Conservation (phyloP, 2,329 filamentous ascomycete genomes). For the Sporothrix schenckii region DNA sequence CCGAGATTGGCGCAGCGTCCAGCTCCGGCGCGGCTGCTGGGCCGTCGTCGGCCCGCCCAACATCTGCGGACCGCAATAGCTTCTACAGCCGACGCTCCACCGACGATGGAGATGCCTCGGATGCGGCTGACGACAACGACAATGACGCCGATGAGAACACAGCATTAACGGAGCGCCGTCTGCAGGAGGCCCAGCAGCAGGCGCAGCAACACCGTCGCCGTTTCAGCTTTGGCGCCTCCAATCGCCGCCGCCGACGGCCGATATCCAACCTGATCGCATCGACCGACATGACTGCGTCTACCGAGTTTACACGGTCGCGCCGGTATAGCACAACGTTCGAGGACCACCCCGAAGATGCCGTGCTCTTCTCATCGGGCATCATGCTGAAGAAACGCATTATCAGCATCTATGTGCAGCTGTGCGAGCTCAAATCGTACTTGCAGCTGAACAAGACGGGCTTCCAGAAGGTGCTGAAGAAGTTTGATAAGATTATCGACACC, state of each 20-base stretch:
- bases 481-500: conserved; percentile 91
- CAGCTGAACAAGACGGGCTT: conserved; percentile 98
- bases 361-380: conserved; percentile 69
- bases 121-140: conserved; percentile 49
- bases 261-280: conserved; percentile 45
- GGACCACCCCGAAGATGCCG: conserved; percentile 75
- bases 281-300: conserved; percentile 64
- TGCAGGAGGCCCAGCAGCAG: conserved; percentile 29
- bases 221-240: conserved; percentile 41
- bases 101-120: conserved; percentile 62
- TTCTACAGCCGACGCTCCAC: conserved; percentile 52
- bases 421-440: conserved; percentile 92
- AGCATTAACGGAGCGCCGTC: conserved; percentile 49
- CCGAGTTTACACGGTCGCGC: conserved; percentile 61
- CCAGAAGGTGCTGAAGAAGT: conserved; percentile 95
- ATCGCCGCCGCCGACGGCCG: conserved; percentile 19
- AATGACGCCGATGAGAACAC: conserved; percentile 59
- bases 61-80: conserved; percentile 40
- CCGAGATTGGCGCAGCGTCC: conserved; percentile 31
- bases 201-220: conserved; percentile 44
- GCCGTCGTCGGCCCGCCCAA: conserved; percentile 11
- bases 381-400: conserved; percentile 92
- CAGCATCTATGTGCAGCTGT: conserved; percentile 85
- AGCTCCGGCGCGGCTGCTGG: neutral
- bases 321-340: conserved; percentile 71